Conservation (phyloP, 495 filamentous ascomycete genomes). For the Neurospora hispaniola region DNA sequence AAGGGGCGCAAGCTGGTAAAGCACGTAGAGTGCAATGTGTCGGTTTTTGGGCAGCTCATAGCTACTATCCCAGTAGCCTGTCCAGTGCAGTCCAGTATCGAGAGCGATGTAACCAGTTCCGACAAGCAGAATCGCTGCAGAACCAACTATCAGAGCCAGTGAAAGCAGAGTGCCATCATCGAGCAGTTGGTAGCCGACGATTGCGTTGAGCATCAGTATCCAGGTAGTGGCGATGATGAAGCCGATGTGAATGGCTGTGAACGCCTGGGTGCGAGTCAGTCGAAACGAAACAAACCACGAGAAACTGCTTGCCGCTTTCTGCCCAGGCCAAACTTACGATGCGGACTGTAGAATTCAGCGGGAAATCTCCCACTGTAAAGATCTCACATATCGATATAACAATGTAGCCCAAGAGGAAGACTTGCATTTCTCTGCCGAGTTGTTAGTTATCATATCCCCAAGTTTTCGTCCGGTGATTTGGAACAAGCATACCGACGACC, state of each 20-base stretch:
- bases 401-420: constrained; percentile 81
- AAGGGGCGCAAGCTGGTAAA: constrained; percentile 85
- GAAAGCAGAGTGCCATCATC: constrained; percentile 89
- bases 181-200: constrained; percentile 86
- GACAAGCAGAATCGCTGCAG: constrained; percentile 63
- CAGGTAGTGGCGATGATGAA: constrained; percentile 79
- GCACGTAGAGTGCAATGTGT: constrained; percentile 80
- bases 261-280: constrained; percentile 47
- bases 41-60: constrained; percentile 43
- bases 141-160: constrained; percentile 60
- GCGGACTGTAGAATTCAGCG: constrained; percentile 54
- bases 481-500: constrained; percentile 62
- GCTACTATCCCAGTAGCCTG: constrained; percentile 58
- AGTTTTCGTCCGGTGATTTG: not conserved
- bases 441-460: constrained; percentile 13
- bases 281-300: constrained; percentile 5
- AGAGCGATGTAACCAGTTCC: constrained; percentile 93
- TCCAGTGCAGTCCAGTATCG: constrained; percentile 85
- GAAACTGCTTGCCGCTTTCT: constrained; percentile 14
- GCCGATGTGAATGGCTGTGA: constrained; percentile 87
- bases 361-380: constrained; percentile 86
- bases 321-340: constrained; percentile 42
- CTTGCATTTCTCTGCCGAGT: constrained; percentile 75
- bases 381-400: constrained; percentile 92
- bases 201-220: constrained; percentile 84